Conservation (phyloP, 2,329 filamentous ascomycete species). For the Camillea tinctor region DNA sequence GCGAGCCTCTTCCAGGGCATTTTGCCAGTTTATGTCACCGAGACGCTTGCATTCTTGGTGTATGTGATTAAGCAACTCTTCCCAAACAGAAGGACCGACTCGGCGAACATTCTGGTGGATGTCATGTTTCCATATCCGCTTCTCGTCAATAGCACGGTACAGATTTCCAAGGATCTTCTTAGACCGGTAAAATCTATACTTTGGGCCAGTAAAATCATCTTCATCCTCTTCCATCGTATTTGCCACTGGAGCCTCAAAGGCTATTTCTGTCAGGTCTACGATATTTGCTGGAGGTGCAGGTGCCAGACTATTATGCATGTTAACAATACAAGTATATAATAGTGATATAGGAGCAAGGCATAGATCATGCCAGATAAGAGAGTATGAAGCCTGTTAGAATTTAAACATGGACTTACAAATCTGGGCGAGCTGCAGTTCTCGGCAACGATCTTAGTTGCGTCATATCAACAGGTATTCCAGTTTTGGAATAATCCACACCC, state of each 20-base stretch:
- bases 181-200: constrained; percentile 62
- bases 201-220: constrained; percentile 44
- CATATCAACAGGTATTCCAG: constrained; percentile 59
- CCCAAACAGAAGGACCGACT: constrained; percentile 42
- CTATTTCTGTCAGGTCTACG: constrained; percentile 44
- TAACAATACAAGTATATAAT: background rate
- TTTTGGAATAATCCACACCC: constrained; percentile 76
- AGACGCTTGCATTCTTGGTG: constrained; percentile 27
- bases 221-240: constrained; percentile 41
- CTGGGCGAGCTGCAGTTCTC: constrained; percentile 42
- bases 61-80: constrained; percentile 36
- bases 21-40: constrained; percentile 35
- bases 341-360: constrained; percentile 2
- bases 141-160: constrained; percentile 72
- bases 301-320: constrained; percentile 38
- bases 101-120: constrained; percentile 35
- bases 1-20: constrained; percentile 38
- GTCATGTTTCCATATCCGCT: constrained; percentile 58
- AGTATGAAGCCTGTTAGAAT: background rate
- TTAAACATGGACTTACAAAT: constrained; percentile 48
- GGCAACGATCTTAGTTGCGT: constrained; percentile 40
- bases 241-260: constrained; percentile 34
- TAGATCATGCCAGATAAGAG: background rate
- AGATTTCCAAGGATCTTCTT: constrained; percentile 67
- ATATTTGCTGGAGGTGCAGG: constrained; percentile 44